Evolutionary conservation across 2,329 filamentous ascomycete genomes (phyloP), one percentile per base, ranked within the genome.

Genomic region (Aspergillus ochraceoroseus): DNA sequence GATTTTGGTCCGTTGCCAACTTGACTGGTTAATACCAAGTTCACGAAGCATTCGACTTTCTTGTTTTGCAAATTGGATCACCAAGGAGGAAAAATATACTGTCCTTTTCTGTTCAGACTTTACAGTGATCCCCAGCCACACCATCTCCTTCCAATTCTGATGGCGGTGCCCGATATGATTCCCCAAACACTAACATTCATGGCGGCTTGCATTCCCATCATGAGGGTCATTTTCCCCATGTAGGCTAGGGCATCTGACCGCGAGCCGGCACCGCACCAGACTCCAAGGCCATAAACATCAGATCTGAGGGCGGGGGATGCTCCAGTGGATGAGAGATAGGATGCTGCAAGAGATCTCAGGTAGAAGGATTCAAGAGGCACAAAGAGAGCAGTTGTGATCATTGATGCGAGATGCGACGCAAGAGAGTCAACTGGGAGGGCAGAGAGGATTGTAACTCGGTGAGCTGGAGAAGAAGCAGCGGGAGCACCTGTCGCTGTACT

Each of bases 371-470:
- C 66, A 15, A 69, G 49, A 0, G 67, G 66, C 5, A 65, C 57
- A 30, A 68, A 62, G 6, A 68, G 46, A n/a, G 63, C 49, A 8
- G 51, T 58, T 6, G 61, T 65, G 25, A 66, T 49, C 23, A 67
- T 46, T 4, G 60, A 56, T 5, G 67, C 60, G 15, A 69, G 51
- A 32, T 69, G 65, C 4, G 63, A 67, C 13, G 67, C 60, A 17
- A 70, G 56, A 5, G 65, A 63, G 47, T 70, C 66, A 7, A 64
- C 61, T 4, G 66, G 64, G 22, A 66, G 62, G 6, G 61, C 62
- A 3, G 66, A 69, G 17, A 70, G 63, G 11, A 68, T 62, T 3
- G 66, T 70, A 11, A 70, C 60, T 31, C 65, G 59, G 47, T 67
- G 65, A 14, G 60, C 51, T 7, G 48, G 44, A 19, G 51, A 33